A percentile compares a stretch with the other conserved stretches of the same genome.
Conservation (phyloP, 1,284 basidiomycete species). For the Crepidotus sp. region DNA sequence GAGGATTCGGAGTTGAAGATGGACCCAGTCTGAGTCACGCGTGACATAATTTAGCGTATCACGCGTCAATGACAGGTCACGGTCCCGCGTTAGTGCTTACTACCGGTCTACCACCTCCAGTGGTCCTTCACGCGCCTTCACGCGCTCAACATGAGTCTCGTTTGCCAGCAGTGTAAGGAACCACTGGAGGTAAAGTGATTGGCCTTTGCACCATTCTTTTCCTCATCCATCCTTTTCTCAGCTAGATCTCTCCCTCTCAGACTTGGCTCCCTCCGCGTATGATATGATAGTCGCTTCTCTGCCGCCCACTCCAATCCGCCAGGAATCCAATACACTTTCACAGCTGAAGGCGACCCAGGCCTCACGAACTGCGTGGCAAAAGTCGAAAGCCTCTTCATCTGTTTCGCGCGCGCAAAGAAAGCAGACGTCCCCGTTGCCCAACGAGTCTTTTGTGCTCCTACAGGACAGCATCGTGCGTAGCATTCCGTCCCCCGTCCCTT, state of each 20-base stretch:
- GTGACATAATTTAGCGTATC: background rate
- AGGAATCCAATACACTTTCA: slow-evolving; percentile 12
- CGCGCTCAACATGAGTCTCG: slow-evolving; percentile 29
- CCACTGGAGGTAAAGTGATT: slow-evolving; percentile 56
- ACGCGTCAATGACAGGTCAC: too few relatives aligned
- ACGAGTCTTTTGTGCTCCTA: slow-evolving; percentile 77
- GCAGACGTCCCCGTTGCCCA: slow-evolving; percentile 31
- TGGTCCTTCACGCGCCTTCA: background rate
- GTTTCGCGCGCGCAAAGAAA: slow-evolving; percentile 46
- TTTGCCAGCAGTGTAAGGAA: slow-evolving; percentile 84
- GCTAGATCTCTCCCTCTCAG: slow-evolving; percentile 78
- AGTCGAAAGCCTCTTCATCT: slow-evolving; percentile 26
- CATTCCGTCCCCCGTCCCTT: slow-evolving; percentile 41
- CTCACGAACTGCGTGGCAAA: slow-evolving; percentile 44
- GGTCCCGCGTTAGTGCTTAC: background rate
- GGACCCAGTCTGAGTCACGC: too few relatives aligned
- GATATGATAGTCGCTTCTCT: slow-evolving; percentile 74
- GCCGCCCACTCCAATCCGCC: slow-evolving; percentile 36
- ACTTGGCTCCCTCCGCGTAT: slow-evolving; percentile 77
- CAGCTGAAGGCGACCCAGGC: slow-evolving; percentile 26
- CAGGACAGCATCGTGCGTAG: slow-evolving; percentile 71
- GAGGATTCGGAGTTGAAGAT: too few relatives aligned
- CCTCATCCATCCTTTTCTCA: slow-evolving; percentile 29
- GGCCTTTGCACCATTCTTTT: slow-evolving; percentile 4
- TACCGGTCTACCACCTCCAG: background rate